Conservation (phyloP, 495 filamentous ascomycete genomes). For the Talaromyces adpressus region DNA sequence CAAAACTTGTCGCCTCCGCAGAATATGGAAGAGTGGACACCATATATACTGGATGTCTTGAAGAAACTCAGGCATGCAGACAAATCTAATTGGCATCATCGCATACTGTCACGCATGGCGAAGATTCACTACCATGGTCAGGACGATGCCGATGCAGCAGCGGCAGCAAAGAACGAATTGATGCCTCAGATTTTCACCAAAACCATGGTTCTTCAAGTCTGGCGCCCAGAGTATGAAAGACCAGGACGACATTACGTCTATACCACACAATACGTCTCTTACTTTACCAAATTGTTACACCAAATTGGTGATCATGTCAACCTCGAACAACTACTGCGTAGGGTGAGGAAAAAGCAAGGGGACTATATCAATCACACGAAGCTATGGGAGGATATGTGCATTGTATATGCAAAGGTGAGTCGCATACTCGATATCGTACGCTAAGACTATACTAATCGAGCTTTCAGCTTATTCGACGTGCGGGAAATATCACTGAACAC, state of each 20-base stretch:
- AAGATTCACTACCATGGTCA: slow-evolving; percentile 63
- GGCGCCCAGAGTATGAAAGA: slow-evolving; percentile 90
- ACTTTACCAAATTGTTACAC: slow-evolving; percentile 67
- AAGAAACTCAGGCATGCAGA: slow-evolving; percentile 74
- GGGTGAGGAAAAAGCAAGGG: slow-evolving; percentile 71
- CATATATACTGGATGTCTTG: slow-evolving; percentile 65
- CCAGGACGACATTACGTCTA: slow-evolving; percentile 92
- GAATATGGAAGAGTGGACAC: slow-evolving; percentile 61
- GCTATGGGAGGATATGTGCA: slow-evolving; percentile 77
- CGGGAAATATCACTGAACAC: slow-evolving; percentile 55
- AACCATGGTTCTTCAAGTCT: slow-evolving; percentile 90
- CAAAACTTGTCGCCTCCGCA: slow-evolving; percentile 40
- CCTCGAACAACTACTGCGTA: slow-evolving; percentile 73
- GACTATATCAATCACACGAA: slow-evolving; percentile 82
- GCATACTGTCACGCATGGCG: slow-evolving; percentile 72
- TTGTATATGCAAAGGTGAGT: slow-evolving; percentile 56
- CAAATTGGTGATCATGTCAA: slow-evolving; percentile 69
- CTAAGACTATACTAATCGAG: not conserved
- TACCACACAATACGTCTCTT: slow-evolving; percentile 80
- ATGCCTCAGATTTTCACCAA: slow-evolving; percentile 89
- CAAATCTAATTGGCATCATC: slow-evolving; percentile 96
- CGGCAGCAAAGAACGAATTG: slow-evolving; percentile 66
- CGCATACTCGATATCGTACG: not conserved
- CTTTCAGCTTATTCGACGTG: slow-evolving; percentile 56
- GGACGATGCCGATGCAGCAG: slow-evolving; percentile 45